Evolutionary conservation across 805 yeast species (phyloP), one percentile per base, ranked within the genome.

Genomic region (Kodamaea leandrae): DNA sequence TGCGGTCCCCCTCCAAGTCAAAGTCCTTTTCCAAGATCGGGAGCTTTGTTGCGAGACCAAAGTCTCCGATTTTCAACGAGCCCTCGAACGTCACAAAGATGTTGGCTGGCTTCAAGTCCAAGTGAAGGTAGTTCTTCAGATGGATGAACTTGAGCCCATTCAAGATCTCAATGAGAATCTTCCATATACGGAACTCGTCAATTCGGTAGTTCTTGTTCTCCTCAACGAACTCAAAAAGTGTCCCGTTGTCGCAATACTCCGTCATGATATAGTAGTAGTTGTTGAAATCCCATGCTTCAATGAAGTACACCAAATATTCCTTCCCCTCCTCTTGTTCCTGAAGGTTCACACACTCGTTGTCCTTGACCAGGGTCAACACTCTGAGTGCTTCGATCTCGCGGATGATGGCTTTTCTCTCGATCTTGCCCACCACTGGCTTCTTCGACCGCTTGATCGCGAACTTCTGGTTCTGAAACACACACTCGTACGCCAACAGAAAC

Each of bases 171-270:
- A 84, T 82, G 50, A 93, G 69, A 33, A 93, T 91, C 65, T 93
- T 93, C 99, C 99, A 93, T 29, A 91, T 90, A 52, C 99, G 76
- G 84, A 96, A 93, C 60, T 93, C 99, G 58, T 93, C 99, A 38
- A 93, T 71, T 52, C 82, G 82, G 21, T 86, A 77, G 29, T 82
- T 74, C 36, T 83, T 80, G 58, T 81, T 83, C 49, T 86, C 95
- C 23, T 80, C 74, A 39, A 93, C 62, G 55, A 91, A 93, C 44
- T 78, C 78, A 54, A 82, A 93, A 43, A 93, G 65, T 16, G 93
- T 86, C 2, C 98, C 98, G 57, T 90, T 93, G 55, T 90, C 98
- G 64, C 96, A 93, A 61, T 70, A 90, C 52, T 91, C 97, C 3
- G 96, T 88, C 93, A 89, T 86, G 27, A 93, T 87, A 59, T 91